Evolutionary conservation across 1,284 basidiomycete species (phyloP), one percentile per base, ranked within the genome.

Genomic region (Phellinidium pouzarii): DNA sequence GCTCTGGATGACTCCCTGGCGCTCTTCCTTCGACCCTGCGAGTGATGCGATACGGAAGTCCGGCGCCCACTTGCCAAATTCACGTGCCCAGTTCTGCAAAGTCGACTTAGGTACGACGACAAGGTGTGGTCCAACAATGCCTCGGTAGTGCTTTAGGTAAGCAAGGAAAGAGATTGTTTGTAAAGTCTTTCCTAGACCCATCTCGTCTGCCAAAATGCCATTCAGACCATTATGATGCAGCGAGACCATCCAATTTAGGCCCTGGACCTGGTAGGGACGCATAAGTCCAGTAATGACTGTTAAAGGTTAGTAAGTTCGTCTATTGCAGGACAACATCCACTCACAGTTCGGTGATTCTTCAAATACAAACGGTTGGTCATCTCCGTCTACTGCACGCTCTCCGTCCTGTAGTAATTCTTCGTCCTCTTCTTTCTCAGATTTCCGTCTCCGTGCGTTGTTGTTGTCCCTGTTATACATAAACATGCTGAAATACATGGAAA

Each of bases 51-150:
- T 80, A 56, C 82, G 87, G 71, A 97, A 88, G 54, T 92, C 90
- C 0, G 93, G 90, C 0, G 93, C 87, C 96, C 96, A 99, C 59
- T 79, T 81, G 57, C 81, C 80, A 60, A 99, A 94, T 68, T 99
- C 95, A 60, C 96, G 84, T 22, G 80, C 73, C 95, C 95, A 99
- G 68, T 98, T 99, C 71, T 98, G 91, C 14, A 99, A 76, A 0
- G 96, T 99, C 1, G 92, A 95, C 68, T 99, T 99, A 26, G 96
- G 96, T 1, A 99, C 96, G 53, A 98, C 91, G 60, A 99, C 84
- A 22, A 99, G 79, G 67, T 98, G 94, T 12, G 91, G 93, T 1
- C 95, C 94, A 14, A 70, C 61, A 50, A 81, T 87, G 58, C 80
- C 76, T 31, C 79, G 80, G 69, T 93, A 86, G 66, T 94, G 87